phyloP scores from a whole-genome alignment of 2,329 filamentous ascomycete genomes.

The Alternaria sp. region DNA sequence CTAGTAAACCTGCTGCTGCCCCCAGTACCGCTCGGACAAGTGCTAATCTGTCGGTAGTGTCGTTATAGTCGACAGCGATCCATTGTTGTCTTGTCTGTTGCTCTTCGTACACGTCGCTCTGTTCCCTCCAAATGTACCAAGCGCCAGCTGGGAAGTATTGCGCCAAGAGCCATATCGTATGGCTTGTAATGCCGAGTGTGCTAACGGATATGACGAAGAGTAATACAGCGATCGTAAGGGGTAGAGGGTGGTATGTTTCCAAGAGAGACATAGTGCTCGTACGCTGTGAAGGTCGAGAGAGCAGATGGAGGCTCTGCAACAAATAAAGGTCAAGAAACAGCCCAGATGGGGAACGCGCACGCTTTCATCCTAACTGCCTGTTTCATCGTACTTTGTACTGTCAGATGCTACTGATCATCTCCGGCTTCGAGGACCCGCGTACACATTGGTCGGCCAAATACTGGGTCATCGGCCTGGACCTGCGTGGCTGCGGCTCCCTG shows the following conservation, averaged over 20 bases:
- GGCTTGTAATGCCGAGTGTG: constrained; percentile 1
- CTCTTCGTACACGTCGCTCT: background rate
- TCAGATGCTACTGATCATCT: background rate
- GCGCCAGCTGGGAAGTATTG: background rate
- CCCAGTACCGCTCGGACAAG: background rate
- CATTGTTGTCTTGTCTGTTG: constrained; percentile 2
- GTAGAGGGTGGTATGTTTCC: background rate
- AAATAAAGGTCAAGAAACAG: background rate
- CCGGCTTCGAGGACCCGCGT: background rate
- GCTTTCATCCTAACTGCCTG: too few species aligned
- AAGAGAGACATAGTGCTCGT: background rate
- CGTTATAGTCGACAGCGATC: background rate
- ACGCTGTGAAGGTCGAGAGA: background rate
- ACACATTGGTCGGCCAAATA: background rate
- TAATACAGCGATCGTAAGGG: background rate
- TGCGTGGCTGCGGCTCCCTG: background rate
- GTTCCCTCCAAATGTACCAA: constrained; percentile 8
- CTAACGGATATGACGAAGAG: background rate
- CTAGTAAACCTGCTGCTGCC: background rate
- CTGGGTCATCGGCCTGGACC: background rate
- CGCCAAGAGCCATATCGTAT: constrained; percentile 1
- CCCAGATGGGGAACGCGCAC: background rate
- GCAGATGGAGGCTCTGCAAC: background rate
- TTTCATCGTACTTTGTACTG: background rate
- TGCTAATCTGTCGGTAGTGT: background rate